Evolutionary conservation across 1,139 yeast genomes (phyloP), one percentile per base, ranked within the genome.

Genomic region (Scheffersomyces lignicola): DNA sequence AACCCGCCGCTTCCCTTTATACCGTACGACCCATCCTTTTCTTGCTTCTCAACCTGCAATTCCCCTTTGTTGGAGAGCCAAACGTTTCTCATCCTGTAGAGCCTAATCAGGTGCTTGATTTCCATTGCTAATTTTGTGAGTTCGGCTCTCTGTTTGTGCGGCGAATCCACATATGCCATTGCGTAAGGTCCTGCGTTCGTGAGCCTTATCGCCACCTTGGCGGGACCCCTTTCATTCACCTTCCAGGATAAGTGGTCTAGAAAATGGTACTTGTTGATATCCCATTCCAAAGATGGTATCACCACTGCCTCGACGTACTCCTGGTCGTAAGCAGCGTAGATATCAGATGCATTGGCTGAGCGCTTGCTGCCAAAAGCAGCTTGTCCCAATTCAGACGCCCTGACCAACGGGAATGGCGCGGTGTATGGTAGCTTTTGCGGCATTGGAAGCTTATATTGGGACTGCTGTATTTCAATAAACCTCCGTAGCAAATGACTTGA

Each of bases 151-250:
- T 50, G 37, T 0, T 52, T 45, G 15, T 48, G 52, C 0, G 75
- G 74, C 18, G 56, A 39, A 26, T 49, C 44, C 5, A 69, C 37
- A 41, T 41, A 65, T 1, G 67, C 64, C 5, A 66, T 51, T 2
- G 53, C 44, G 17, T 53, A 43, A 1, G 61, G 52, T 0, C 73
- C 76, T 0, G 74, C 62, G 24, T 49, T 45, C 2, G 67, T 62
- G 15, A 42, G 35, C 12, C 54, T 40, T 5, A 68, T 52, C 30
- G 52, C 56, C 8, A 69, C 72, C 32, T 54, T 51, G 30, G 42
- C 58, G 0, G 76, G 76, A 0, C 76, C 76, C 35, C 56, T 60
- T 11, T 54, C 52, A 31, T 58, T 56, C 10, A 68, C 56, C 0
- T 51, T 50, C 1, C 38, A 16, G 14, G 44, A 39, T 8, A 58